A percentile compares a stretch with the other conserved stretches of the same genome.
phyloP scores from a whole-genome alignment of 768 basidiomycete species.

The Exidia glandulosa region DNA sequence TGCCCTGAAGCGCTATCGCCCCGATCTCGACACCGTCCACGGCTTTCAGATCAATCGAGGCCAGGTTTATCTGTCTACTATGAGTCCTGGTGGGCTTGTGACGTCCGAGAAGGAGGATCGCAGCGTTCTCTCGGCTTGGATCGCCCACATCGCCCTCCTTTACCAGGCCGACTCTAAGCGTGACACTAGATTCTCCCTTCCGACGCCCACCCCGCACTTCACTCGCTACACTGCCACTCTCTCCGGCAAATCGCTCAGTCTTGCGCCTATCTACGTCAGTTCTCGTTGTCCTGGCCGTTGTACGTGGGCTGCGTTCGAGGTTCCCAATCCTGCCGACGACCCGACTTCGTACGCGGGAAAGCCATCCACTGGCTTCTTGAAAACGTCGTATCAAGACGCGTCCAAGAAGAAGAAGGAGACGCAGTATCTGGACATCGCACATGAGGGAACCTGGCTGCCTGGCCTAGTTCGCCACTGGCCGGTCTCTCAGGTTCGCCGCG shows the following conservation, averaged over 20 bases:
- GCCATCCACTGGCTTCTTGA: background rate
- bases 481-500: background rate
- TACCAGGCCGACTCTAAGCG: background rate
- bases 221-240: background rate
- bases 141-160: background rate
- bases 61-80: background rate
- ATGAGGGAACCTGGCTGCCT: background rate
- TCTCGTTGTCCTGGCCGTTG: background rate
- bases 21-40: background rate
- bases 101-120: background rate
- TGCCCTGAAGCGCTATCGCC: background rate
- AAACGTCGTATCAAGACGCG: background rate
- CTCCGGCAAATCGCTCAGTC: background rate
- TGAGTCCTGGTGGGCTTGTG: background rate
- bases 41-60: background rate
- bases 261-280: background rate
- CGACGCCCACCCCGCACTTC: background rate
- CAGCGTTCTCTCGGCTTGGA: background rate
- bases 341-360: too few species aligned
- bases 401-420: background rate
- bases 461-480: background rate
- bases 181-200: background rate
- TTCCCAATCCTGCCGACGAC: background rate
- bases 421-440: background rate
- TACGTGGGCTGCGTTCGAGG: background rate